Base-by-base conservation (phyloP, 1,139 yeast species). In the Lodderomyces pseudojiufengensis region DNA sequence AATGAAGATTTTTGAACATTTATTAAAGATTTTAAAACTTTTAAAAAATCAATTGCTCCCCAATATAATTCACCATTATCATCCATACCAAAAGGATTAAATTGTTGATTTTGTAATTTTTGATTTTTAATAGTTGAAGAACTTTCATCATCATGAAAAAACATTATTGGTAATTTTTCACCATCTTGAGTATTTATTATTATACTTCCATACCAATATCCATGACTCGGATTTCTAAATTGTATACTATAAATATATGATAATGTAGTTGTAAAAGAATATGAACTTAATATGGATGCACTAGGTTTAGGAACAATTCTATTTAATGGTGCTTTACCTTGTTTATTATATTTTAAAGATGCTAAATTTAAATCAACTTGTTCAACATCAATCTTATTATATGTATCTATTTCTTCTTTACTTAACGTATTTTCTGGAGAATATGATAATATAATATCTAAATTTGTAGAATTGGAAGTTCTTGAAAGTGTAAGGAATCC, bases 131-230 rank as follows among this genome's bases (percentile, higher is more conserved):
- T 63, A 0, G 95, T 86, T 29, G 94, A 82, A 6, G 85, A 79
- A 18, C 84, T 78, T 49, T 85, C 92, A 41, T 85, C 82, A 54
- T 94, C 98, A 57, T 92, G 97, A 65, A 94, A 90, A 57, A 88
- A 92, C 30, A 92, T 55, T 7, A 88, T 82, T 0, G 97, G 97
- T 11, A 81, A 53, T 42, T 78, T 76, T 27, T 84, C 83, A 33
- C 82, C 84, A 35, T 76, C 80, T 43, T 77, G 74, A 4, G 86
- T 73, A 57, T 87, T 83, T 31, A 90, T 61, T 2, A 87, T 67
- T 13, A 90, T 63, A 0, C 95, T 84, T 0, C 99, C 99, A 61
- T 77, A 77, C 95, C 97, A 92, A 80, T 86, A 83, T 1, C 96
- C 94, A 15, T 73, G 63, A 1, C 88, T 78, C 2, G 97, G 96